phyloP scores from a whole-genome alignment of 805 yeast species.

The Starmerella ratchasimensis region DNA sequence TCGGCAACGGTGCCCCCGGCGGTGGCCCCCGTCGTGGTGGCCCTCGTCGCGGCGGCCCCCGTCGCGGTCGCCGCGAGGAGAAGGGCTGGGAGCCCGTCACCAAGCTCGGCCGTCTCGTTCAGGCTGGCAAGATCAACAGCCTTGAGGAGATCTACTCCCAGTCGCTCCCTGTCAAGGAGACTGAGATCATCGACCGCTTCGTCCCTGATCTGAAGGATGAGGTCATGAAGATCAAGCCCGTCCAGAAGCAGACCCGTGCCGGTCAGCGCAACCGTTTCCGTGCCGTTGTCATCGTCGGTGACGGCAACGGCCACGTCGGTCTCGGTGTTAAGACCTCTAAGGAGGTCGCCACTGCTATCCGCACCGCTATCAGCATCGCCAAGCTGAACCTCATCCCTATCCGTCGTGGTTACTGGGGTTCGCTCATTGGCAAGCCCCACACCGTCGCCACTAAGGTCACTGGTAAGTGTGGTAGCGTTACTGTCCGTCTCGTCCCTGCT shows the following conservation, averaged over 20 bases:
- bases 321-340: constrained; percentile 99
- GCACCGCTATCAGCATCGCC: constrained; percentile 99
- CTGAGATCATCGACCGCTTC: constrained; percentile 93
- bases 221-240: constrained; percentile 99
- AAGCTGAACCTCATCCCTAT: constrained; percentile 97
- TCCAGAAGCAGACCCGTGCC: constrained; percentile 99
- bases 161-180: constrained; percentile 99
- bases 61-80: constrained; percentile 86
- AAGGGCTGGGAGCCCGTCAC: constrained; percentile 99
- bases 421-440: constrained; percentile 99
- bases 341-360: constrained; percentile 99
- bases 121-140: constrained; percentile 93
- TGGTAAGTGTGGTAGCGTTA: constrained; percentile 99
- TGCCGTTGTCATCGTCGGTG: constrained; percentile 99
- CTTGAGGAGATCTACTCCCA: constrained; percentile 98
- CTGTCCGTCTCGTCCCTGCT: constrained; percentile 96
- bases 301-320: constrained; percentile 99
- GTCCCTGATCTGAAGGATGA: constrained; percentile 94
- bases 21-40: constrained; percentile 28
- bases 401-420: constrained; percentile 99
- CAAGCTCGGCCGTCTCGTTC: constrained; percentile 99
- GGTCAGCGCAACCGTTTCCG: constrained; percentile 99
- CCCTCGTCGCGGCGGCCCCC: constrained; percentile 34
- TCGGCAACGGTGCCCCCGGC: constrained; percentile 28
- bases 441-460: constrained; percentile 95